Percentiles rank a stretch among this genome's conserved stretches.
phyloP scores from a whole-genome alignment of 2,329 filamentous ascomycete genomes.

The Xylaria polymorpha region DNA sequence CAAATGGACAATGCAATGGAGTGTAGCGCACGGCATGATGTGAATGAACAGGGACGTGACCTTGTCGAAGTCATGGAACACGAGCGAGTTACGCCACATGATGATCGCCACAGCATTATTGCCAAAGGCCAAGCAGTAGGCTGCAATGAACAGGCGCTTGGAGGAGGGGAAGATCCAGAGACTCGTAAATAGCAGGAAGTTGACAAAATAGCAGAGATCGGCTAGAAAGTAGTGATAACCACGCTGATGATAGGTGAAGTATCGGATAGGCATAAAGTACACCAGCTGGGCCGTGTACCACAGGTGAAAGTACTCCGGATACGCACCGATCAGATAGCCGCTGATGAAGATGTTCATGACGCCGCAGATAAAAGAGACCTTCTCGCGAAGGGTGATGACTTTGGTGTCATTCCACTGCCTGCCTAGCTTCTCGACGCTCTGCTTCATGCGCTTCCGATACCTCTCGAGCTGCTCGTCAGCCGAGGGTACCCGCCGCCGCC shows the following conservation, averaged over 20 bases:
- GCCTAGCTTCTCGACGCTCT: slow-evolving; percentile 87
- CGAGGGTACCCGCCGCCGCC: slow-evolving; percentile 84
- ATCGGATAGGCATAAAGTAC: slow-evolving; percentile 98
- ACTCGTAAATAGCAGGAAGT: slow-evolving; percentile 81
- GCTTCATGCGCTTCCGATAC: slow-evolving; percentile 87
- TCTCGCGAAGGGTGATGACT: slow-evolving; percentile 88
- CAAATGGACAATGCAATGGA: slow-evolving; percentile 93
- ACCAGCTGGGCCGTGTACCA: slow-evolving; percentile 91
- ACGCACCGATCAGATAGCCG: slow-evolving; percentile 90
- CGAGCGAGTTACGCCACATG: slow-evolving; percentile 98
- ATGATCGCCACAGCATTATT: slow-evolving; percentile 98
- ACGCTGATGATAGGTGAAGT: slow-evolving; percentile 87
- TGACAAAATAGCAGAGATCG: slow-evolving; percentile 98
- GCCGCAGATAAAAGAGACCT: slow-evolving; percentile 94
- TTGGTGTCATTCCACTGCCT: slow-evolving; percentile 90
- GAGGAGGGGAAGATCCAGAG: slow-evolving; percentile 93
- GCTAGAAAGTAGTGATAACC: slow-evolving; percentile 98
- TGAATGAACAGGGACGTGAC: slow-evolving; percentile 99
- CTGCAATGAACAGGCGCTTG: slow-evolving; percentile 90
- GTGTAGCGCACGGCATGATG: slow-evolving; percentile 95
- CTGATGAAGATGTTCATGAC: slow-evolving; percentile 98
- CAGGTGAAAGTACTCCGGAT: slow-evolving; percentile 85
- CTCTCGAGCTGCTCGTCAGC: slow-evolving; percentile 93
- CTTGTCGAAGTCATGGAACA: slow-evolving; percentile 99
- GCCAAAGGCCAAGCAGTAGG: slow-evolving; percentile 91